Conservation (phyloP, 768 basidiomycete genomes). For the Sporobolomyces roseus region DNA sequence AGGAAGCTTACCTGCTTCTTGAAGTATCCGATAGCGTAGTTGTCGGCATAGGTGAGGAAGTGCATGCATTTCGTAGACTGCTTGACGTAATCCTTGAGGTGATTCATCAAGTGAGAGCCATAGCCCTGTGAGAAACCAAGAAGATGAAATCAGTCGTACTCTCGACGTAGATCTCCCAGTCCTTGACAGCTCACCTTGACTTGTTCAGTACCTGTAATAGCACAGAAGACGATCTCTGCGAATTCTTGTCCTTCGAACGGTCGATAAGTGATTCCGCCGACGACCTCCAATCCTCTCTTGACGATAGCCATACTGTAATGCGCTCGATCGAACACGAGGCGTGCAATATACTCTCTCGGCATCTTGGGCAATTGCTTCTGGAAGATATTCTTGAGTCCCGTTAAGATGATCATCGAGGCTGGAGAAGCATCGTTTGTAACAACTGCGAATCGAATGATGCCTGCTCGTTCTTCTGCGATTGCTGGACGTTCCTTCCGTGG, state of each 20-base stretch:
- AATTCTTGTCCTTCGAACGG: slow-evolving; percentile 93
- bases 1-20: slow-evolving; percentile 67
- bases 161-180: background rate
- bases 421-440: slow-evolving; percentile 75
- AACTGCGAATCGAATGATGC: slow-evolving; percentile 74
- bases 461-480: slow-evolving; percentile 70
- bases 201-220: slow-evolving; percentile 92
- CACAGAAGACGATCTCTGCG: slow-evolving; percentile 98
- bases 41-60: slow-evolving; percentile 97
- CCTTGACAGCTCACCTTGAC: slow-evolving; percentile 66
- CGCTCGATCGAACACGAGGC: slow-evolving; percentile 85
- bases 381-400: slow-evolving; percentile 93
- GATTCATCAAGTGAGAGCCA: slow-evolving; percentile 96
- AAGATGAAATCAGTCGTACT: background rate
- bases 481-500: slow-evolving; percentile 64
- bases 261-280: slow-evolving; percentile 94
- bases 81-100: slow-evolving; percentile 89
- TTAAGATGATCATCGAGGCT: slow-evolving; percentile 76
- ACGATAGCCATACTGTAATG: slow-evolving; percentile 92
- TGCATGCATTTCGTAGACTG: slow-evolving; percentile 83
- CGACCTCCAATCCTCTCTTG: slow-evolving; percentile 89
- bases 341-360: slow-evolving; percentile 96
- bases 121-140: slow-evolving; percentile 64
- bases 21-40: slow-evolving; percentile 98
- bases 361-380: slow-evolving; percentile 97